Evolutionary conservation across 2,329 filamentous ascomycete species (phyloP).

Genomic region (Fusarium subglutinans): DNA sequence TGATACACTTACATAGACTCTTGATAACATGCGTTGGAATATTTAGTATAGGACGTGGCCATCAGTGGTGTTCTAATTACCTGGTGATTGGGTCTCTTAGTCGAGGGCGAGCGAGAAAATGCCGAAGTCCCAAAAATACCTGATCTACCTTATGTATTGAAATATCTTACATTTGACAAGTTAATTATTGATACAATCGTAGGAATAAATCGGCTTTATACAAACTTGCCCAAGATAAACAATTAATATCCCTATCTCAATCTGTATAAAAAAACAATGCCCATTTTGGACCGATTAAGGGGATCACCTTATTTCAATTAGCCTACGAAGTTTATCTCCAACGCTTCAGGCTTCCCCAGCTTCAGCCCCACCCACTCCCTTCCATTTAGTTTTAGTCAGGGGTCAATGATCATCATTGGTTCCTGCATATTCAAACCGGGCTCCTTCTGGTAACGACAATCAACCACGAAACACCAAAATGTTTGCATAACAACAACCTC

Average conservation of each 20-base stretch:
- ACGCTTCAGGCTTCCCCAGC: slow-evolving; percentile 9
- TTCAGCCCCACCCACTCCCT: not conserved
- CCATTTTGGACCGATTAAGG: not conserved
- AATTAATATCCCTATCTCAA: not conserved
- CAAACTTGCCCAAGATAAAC: not conserved
- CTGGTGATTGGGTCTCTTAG: not conserved
- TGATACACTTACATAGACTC: not conserved
- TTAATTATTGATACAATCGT: not conserved
- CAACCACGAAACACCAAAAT: slow-evolving; percentile 5
- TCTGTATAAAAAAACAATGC: not conserved
- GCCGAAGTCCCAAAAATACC: not conserved
- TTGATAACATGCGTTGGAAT: not conserved
- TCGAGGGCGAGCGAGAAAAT: not conserved
- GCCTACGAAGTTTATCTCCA: not conserved
- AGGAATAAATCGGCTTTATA: not conserved
- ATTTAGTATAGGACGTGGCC: not conserved
- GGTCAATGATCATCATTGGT: slow-evolving; percentile 1
- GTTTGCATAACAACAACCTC: slow-evolving; percentile 5
- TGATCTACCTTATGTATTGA: not conserved
- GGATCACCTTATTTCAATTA: not conserved
- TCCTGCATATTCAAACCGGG: not conserved
- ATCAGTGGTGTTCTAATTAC: not conserved
- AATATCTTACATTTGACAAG: not conserved
- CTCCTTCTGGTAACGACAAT: not conserved
- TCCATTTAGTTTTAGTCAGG: slow-evolving; percentile 11